A percentile compares a stretch with the other conserved stretches of the same genome.
phyloP scores from a whole-genome alignment of 2,329 filamentous ascomycete species.

The Trichoderma cornu-damae region DNA sequence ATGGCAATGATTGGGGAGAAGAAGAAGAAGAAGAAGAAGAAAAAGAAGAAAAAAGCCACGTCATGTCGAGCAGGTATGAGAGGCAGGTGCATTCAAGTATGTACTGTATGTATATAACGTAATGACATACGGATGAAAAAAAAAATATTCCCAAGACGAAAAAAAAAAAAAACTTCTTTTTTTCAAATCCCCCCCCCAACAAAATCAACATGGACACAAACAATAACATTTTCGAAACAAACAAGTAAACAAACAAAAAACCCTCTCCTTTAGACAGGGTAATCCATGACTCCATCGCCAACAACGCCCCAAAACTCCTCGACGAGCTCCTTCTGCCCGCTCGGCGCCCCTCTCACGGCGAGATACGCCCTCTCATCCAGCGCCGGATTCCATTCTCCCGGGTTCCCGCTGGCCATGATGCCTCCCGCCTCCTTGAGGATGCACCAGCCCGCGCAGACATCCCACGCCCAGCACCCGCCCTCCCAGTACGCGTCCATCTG shows the following conservation, averaged over 20 bases:
- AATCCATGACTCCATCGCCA: conserved; percentile 50
- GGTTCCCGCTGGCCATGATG: conserved; percentile 65
- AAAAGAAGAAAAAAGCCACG: not conserved
- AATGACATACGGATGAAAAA: too few species aligned
- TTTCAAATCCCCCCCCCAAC: not conserved
- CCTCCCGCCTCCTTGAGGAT: conserved; percentile 71
- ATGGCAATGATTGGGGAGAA: not conserved
- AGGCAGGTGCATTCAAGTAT: not conserved
- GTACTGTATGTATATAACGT: not conserved
- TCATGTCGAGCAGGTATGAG: not conserved
- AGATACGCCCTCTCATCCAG: conserved; percentile 58
- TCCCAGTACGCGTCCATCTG: conserved; percentile 75
- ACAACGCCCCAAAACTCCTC: conserved; percentile 61
- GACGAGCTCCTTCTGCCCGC: conserved; percentile 56
- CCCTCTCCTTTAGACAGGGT: conserved; percentile 24
- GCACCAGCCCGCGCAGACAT: conserved; percentile 77
- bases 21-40: too few species aligned
- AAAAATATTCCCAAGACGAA: too few species aligned
- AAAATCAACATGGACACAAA: too few species aligned
- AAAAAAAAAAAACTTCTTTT: not conserved
- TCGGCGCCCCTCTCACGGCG: conserved; percentile 55
- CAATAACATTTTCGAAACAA: too few species aligned
- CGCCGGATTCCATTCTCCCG: conserved; percentile 62
- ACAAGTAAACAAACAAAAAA: too few species aligned
- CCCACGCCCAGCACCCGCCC: conserved; percentile 80